phyloP scores from a whole-genome alignment of 2,329 filamentous ascomycete species.

The Akanthomyces lecanii region DNA sequence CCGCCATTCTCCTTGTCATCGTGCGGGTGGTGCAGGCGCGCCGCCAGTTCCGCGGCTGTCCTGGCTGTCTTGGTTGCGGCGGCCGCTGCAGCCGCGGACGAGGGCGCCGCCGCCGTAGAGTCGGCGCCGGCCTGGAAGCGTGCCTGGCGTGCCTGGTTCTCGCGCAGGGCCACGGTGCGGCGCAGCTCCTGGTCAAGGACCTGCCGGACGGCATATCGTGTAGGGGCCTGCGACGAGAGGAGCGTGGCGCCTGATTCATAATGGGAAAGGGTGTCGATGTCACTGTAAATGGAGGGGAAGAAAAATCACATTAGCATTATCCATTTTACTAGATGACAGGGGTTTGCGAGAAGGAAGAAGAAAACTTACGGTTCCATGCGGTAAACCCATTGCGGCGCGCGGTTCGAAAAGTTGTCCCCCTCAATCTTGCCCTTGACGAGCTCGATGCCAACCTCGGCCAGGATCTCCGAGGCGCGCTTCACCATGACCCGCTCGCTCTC shows the following conservation, averaged over 20 bases:
- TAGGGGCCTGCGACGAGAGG: slow-evolving; percentile 60
- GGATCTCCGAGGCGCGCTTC: slow-evolving; percentile 70
- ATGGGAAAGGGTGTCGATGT: slow-evolving; percentile 71
- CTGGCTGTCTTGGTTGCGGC: background rate
- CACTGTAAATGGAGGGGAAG: slow-evolving; percentile 32
- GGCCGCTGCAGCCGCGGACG: slow-evolving; percentile 15
- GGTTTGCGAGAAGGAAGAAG: background rate
- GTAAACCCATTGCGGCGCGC: slow-evolving; percentile 74
- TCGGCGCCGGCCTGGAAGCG: slow-evolving; percentile 49
- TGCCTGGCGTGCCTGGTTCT: slow-evolving; percentile 61
- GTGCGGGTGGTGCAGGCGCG: slow-evolving; percentile 23
- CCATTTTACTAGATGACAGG: background rate
- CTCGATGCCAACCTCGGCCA: slow-evolving; percentile 75
- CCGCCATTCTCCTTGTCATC: slow-evolving; percentile 32
- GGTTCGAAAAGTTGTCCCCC: slow-evolving; percentile 53
- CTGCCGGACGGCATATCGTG: slow-evolving; percentile 88
- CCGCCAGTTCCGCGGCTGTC: slow-evolving; percentile 37
- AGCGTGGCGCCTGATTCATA: slow-evolving; percentile 65
- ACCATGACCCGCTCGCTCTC: slow-evolving; percentile 81
- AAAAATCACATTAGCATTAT: background rate
- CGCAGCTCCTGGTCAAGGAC: slow-evolving; percentile 88
- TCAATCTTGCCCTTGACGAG: slow-evolving; percentile 81
- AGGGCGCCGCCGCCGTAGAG: slow-evolving; percentile 13
- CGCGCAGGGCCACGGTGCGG: slow-evolving; percentile 64
- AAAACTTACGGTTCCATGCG: slow-evolving; percentile 81